Evolutionary conservation across 2,329 filamentous ascomycete species (phyloP).

Genomic region (Colletotrichum ledebouriae): DNA sequence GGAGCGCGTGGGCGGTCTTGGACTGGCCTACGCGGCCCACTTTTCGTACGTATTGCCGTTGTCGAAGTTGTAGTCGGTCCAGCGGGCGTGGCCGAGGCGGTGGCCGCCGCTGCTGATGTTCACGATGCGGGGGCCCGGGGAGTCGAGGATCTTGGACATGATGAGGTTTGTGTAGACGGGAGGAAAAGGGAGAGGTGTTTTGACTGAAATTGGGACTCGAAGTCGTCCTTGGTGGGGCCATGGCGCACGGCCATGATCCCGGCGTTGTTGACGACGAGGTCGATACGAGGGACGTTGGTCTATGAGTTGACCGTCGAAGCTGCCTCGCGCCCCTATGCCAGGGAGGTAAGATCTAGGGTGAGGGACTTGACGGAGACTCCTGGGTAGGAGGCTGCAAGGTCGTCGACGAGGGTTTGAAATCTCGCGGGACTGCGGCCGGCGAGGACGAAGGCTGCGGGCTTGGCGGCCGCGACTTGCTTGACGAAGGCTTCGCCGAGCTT

Average conservation of each 20-base stretch:
- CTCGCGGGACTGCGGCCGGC: slow-evolving; percentile 59
- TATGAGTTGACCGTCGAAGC: slow-evolving; percentile 53
- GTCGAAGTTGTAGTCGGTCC: slow-evolving; percentile 58
- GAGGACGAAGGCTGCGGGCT: slow-evolving; percentile 59
- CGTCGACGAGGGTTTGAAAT: slow-evolving; percentile 52
- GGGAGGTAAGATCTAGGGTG: slow-evolving; percentile 55
- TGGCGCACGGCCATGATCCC: slow-evolving; percentile 56
- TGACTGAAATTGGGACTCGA: slow-evolving; percentile 54
- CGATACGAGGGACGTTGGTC: slow-evolving; percentile 51
- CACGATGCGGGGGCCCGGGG: slow-evolving; percentile 54
- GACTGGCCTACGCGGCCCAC: slow-evolving; percentile 47
- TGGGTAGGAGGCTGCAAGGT: slow-evolving; percentile 51
- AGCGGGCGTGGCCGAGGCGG: slow-evolving; percentile 56
- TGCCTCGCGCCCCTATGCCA: slow-evolving; percentile 55
- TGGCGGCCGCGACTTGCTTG: slow-evolving; percentile 51
- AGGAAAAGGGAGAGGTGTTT: slow-evolving; percentile 57
- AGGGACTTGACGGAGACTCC: slow-evolving; percentile 52
- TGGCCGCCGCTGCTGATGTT: slow-evolving; percentile 61
- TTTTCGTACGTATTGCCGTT: slow-evolving; percentile 44
- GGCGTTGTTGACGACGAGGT: slow-evolving; percentile 59
- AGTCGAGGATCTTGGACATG: slow-evolving; percentile 49
- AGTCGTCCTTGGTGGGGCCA: slow-evolving; percentile 52
- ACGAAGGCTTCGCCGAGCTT: slow-evolving; percentile 56
- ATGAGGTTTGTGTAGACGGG: slow-evolving; percentile 56
- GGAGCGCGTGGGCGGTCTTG: slow-evolving; percentile 49